Base-by-base conservation (phyloP, 306 rosid species). In the Ormosia semicastrata region DNA sequence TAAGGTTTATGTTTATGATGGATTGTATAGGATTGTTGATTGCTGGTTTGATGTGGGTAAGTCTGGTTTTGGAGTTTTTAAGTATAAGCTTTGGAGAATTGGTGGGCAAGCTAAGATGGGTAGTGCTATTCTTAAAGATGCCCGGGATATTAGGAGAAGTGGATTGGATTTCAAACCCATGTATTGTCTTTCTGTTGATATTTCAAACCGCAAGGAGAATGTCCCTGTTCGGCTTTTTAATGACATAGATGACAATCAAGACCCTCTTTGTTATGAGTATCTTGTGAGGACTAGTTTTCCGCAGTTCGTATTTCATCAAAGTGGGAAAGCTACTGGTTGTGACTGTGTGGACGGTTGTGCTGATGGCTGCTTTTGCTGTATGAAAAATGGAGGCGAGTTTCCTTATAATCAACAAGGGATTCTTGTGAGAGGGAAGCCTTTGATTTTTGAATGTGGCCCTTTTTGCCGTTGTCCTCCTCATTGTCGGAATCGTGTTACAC, bases 41-140 rank as follows among this genome's bases (percentile, higher is more conserved):
- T 89, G 88, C 62, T 93, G 97, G 99, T 92, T 93, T 78, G 99
- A 93, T 57, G 91, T 92, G 50, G 99, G 99, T 0, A 95, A 83
- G 86, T 95, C 99, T 29, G 99, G 99, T 41, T 95, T 95, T 85
- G 96, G 98, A n/a, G 99, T 95, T 54, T 95, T 78, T 78, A 95
- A 95, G 94, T 95, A 80, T 66, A 93, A 83, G 87, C 89, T 95
- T 18, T 8, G 75, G 73, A 90, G 99, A 75, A 86, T 92, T 41
- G 94, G 81, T 11, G 99, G 99, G 68, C 99, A 95, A 69, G 52
- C 89, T 13, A 95, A 85, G 83, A 89, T 93, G 99, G 99, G 99
- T 58, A 95, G 93, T 77, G 66, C 91, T 5, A 7, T 85, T 57
- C 85, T 95, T 33, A 93, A 73, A 85, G 88, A 83, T 2, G 98